A percentile compares a stretch with the other conserved stretches of the same genome.
Conservation (phyloP, 176 grass and related monocot species). For the Musa acuminata region DNA sequence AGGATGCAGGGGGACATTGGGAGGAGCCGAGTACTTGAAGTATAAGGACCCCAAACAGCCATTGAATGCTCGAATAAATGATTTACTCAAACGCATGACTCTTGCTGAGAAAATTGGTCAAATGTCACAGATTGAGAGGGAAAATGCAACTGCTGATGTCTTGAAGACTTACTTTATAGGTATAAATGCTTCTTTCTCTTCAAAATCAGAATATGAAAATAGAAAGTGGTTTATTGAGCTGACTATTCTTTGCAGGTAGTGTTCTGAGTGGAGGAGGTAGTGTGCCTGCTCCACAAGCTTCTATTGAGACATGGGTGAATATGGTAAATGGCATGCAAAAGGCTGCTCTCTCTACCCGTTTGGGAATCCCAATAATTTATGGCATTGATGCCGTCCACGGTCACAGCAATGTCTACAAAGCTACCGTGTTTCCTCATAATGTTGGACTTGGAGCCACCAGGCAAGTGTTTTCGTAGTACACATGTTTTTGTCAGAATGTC, state of each 20-base stretch:
- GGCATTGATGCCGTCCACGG: slow-evolving; percentile 2
- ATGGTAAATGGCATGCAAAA: not conserved
- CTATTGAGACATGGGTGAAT: not conserved
- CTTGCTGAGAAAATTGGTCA: slow-evolving; percentile 4
- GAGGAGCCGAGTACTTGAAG: not conserved
- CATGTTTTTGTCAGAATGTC: too few species aligned
- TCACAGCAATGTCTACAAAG: slow-evolving; percentile 1
- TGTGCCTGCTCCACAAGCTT: not conserved
- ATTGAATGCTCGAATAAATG: not conserved
- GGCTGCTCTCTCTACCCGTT: not conserved
- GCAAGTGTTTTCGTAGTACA: not conserved
- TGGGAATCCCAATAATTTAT: not conserved
- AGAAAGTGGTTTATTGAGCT: too few species aligned
- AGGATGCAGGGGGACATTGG: not conserved
- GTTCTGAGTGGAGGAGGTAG: not conserved
- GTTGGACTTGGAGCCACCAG: not conserved
- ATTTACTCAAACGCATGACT: not conserved
- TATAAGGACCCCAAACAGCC: not conserved
- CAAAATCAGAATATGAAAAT: too few species aligned
- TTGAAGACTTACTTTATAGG: not conserved
- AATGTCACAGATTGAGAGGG: not conserved
- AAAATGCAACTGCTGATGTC: not conserved
- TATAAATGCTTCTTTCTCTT: not conserved
- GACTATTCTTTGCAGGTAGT: not conserved
- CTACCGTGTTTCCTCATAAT: slow-evolving; percentile 3